A percentile compares a stretch with the other conserved stretches of the same genome.
Evolutionary conservation across 2,329 filamentous ascomycete genomes (phyloP).

Genomic region (Colletotrichum filicis): DNA sequence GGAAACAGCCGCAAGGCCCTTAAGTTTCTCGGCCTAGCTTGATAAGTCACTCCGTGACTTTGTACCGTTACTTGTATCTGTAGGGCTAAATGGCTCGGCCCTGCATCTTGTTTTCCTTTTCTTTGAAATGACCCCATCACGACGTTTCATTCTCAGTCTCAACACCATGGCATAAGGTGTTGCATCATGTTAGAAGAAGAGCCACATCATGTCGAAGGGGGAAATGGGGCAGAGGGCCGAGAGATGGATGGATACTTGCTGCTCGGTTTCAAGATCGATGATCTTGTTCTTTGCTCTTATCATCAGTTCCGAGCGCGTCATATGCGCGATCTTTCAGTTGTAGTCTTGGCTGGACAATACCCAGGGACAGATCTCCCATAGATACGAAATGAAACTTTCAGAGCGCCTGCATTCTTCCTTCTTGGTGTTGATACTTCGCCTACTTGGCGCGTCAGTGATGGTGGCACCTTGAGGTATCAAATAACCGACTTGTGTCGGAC

Average conservation of each 20-base stretch:
- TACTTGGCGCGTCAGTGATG: not conserved
- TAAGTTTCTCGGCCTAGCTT: slow-evolving; percentile 63
- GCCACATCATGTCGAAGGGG: not conserved
- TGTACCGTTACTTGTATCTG: not conserved
- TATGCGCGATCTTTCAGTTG: not conserved
- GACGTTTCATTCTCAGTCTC: not conserved
- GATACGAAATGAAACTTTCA: not conserved
- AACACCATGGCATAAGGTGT: not conserved
- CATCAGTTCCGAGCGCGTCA: not conserved
- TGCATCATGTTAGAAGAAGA: not conserved
- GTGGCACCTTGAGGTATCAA: not conserved
- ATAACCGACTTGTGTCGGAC: not conserved
- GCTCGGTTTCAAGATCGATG: not conserved
- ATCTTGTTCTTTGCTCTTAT: not conserved
- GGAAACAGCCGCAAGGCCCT: slow-evolving; percentile 62
- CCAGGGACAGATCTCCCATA: not conserved
- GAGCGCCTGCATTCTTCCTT: not conserved
- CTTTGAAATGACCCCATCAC: not conserved
- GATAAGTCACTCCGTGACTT: slow-evolving; percentile 1
- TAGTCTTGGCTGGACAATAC: slow-evolving; percentile 16
- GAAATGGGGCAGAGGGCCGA: not conserved
- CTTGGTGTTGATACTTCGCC: not conserved
- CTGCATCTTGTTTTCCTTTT: not conserved
- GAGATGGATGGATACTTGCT: not conserved
- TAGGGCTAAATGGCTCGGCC: not conserved